Base-by-base conservation (phyloP, 129 eudicot genomes). In the Tanacetum coccineum region DNA sequence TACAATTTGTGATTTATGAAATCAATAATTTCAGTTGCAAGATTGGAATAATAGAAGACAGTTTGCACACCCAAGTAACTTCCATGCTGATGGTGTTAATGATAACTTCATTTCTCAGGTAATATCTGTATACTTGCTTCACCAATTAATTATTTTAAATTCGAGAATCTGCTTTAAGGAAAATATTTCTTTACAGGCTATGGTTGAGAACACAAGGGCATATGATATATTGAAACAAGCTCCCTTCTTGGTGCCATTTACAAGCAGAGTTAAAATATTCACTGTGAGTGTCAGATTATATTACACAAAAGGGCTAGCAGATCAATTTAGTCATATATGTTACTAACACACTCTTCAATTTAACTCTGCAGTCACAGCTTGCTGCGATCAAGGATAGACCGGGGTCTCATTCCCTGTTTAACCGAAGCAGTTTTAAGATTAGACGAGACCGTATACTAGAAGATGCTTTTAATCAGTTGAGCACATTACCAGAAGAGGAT, bases 1-100 rank as follows among this genome's bases (percentile, higher is more conserved):
- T 4, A 14, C 28, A 21, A 56, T 66, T 72, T 20, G 42, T 64
- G 50, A 68, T 44, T 36, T 26, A 13, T 66, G 78, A 68, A 78
- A 68, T 75, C 44, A 65, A 49, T 28, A 62, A 19, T 78, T 84
- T 8, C 74, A 93, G 98, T 81, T 93, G 87, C 96, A 93, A 88
- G 96, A 93, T 75, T 93, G 98, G 98, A 93, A 93, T 67, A 93
- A 93, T 76, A 82, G 98, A 79, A 82, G 95, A 64, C 86, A 93
- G 66, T 93, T 93, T 76, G 82, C 92, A 66, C 80, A 82, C 66
- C 91, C 98, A 7, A 93, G 83, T 71, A 80, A 88, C 51, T 93
- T 93, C 72, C 96, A 93, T 82, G 98, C 98, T 60, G 98, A 93
- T 65, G 98, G 96, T 55, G 95, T 85, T 72, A 86, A 84, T 60